Percentiles rank a stretch among this genome's conserved stretches.
These are phyloP conservation scores for Mycosphaerella arachidis DNA, from an alignment of 2,329 filamentous ascomycete species.

Conservation along the genomic window DNA sequence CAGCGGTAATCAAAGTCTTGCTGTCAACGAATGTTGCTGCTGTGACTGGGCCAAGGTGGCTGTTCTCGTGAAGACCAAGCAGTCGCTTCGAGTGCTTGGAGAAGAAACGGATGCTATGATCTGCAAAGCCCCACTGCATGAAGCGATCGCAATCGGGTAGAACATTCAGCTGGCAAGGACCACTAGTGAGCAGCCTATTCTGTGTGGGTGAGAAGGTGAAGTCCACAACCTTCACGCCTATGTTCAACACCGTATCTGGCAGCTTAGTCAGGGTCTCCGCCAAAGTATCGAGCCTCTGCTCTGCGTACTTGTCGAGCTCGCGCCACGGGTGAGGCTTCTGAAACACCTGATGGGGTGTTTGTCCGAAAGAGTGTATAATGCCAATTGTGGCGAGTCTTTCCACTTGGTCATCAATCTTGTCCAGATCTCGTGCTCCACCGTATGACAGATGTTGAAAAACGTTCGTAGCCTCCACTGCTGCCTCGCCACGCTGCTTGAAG, in stretches of 20 bases:
- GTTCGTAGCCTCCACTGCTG: slow-evolving; percentile 84
- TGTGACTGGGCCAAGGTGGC: slow-evolving; percentile 86
- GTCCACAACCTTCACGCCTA: slow-evolving; percentile 73
- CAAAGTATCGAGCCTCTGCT: slow-evolving; percentile 68
- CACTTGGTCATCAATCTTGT: slow-evolving; percentile 81
- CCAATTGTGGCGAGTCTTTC: slow-evolving; percentile 85
- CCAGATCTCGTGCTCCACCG: slow-evolving; percentile 85
- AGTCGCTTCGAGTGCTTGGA: slow-evolving; percentile 75
- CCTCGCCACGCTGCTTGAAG: slow-evolving; percentile 86
- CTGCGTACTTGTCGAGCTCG: slow-evolving; percentile 52
- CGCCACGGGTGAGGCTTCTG: slow-evolving; percentile 71
- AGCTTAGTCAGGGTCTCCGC: slow-evolving; percentile 72
- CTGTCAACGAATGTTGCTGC: slow-evolving; percentile 81
- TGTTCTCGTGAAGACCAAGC: slow-evolving; percentile 85
- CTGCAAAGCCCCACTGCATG: slow-evolving; percentile 92
- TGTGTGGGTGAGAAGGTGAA: slow-evolving; percentile 73
- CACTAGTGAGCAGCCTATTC: slow-evolving; percentile 77
- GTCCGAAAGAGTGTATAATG: slow-evolving; percentile 97
- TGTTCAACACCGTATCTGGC: slow-evolving; percentile 71
- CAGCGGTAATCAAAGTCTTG: slow-evolving; percentile 84
- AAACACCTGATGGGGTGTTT: slow-evolving; percentile 95
- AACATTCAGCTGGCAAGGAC: slow-evolving; percentile 80
- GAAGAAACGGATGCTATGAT: slow-evolving; percentile 89
- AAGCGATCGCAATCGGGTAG: slow-evolving; percentile 84
- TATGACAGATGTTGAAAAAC: slow-evolving; percentile 97